phyloP scores from a whole-genome alignment of 148 eudicot genomes.

The Camellia granthamiana region DNA sequence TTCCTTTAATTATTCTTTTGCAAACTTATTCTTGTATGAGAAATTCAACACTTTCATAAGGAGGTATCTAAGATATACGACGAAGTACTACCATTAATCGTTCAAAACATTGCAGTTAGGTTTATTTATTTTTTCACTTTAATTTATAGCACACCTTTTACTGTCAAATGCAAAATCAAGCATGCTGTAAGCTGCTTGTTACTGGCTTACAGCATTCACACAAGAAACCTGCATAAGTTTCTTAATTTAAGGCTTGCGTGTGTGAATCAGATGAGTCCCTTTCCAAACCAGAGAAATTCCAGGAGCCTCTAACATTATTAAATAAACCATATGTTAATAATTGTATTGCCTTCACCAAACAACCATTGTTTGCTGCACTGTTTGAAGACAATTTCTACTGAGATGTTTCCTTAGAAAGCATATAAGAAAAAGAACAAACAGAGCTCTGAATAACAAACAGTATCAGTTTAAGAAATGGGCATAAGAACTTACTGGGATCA shows the following conservation, averaged over 20 bases:
- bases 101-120: background rate
- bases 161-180: background rate
- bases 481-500: constrained; percentile 79
- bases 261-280: background rate
- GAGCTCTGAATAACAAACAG: background rate
- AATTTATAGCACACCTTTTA: too few species aligned
- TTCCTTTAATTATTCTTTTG: background rate
- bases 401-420: background rate
- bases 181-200: background rate
- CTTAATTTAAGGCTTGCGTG: background rate
- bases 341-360: background rate
- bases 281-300: background rate
- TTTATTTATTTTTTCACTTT: background rate
- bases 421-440: background rate
- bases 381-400: background rate
- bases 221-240: background rate
- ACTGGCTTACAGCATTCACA: background rate
- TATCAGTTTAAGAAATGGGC: background rate
- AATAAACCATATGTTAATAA: background rate
- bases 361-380: background rate
- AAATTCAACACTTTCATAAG: background rate
- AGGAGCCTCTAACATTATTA: background rate
- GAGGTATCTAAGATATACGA: background rate
- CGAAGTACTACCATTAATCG: background rate
- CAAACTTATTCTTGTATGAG: background rate